Evolutionary conservation across 345 rosid species (phyloP).

Genomic region (Erysimum cheiranthoides): DNA sequence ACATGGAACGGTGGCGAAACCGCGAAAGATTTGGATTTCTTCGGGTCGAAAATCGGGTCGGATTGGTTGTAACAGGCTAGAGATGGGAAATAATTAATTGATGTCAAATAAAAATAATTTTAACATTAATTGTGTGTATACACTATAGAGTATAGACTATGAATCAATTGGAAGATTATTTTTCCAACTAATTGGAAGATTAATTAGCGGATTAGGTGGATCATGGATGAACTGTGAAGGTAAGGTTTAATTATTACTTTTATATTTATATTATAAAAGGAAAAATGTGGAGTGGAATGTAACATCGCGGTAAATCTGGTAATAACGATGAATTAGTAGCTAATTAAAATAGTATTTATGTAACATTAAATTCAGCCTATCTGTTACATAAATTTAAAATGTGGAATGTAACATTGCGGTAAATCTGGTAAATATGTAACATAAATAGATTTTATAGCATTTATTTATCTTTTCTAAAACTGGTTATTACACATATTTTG

Average conservation of each 20-base stretch:
- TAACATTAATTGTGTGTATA: neutral
- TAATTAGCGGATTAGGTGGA: slow-evolving; percentile 41
- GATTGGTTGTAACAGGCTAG: slow-evolving; percentile 81
- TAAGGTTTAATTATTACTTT: slow-evolving; percentile 24
- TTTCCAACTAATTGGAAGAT: slow-evolving; percentile 7
- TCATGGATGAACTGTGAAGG: slow-evolving; percentile 25
- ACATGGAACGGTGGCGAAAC: slow-evolving; percentile 59
- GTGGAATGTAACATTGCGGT: too few species aligned
- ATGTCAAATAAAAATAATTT: neutral
- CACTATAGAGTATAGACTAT: too few species aligned
- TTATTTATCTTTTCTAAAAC: too few species aligned
- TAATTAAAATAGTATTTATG: too few species aligned
- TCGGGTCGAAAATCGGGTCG: slow-evolving; percentile 83
- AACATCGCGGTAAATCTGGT: slow-evolving; percentile 40
- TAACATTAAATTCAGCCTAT: too few species aligned
- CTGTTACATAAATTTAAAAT: too few species aligned
- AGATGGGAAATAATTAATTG: too few species aligned
- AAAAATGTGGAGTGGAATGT: slow-evolving; percentile 42
- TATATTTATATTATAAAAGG: neutral
- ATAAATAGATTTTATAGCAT: too few species aligned
- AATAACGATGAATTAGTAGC: too few species aligned
- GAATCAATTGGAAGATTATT: neutral
- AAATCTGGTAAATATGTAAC: too few species aligned
- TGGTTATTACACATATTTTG: too few species aligned
- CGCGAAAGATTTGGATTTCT: slow-evolving; percentile 68